Conservation (phyloP, 768 basidiomycete species). For the Amyloporia xantha region DNA sequence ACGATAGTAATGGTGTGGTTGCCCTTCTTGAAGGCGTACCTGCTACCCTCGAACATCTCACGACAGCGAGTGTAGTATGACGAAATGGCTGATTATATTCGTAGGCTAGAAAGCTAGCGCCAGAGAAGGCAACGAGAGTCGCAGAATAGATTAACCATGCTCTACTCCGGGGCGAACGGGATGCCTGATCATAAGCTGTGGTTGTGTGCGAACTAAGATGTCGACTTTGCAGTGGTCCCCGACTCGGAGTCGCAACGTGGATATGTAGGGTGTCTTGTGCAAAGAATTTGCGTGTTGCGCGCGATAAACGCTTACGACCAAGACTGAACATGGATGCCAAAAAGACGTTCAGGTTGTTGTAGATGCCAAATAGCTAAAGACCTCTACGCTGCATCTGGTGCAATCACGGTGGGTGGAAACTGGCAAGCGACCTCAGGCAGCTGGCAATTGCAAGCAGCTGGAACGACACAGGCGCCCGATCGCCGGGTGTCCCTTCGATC, state of each 20-base stretch:
- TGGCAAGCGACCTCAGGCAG: too few species aligned
- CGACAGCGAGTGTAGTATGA: conserved; percentile 63
- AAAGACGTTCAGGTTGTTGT: too few species aligned
- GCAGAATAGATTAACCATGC: conserved; percentile 13
- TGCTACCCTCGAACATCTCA: conserved; percentile 78
- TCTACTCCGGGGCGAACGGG: background rate
- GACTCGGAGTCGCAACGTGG: background rate
- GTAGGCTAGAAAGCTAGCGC: conserved; percentile 44
- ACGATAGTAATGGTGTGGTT: too few species aligned
- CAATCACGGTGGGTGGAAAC: too few species aligned
- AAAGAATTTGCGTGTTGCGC: background rate
- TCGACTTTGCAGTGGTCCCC: too few species aligned
- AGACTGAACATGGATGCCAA: background rate
- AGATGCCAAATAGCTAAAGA: too few species aligned
- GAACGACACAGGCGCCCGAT: too few species aligned
- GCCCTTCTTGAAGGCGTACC: too few species aligned
- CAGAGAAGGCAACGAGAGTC: conserved; percentile 23
- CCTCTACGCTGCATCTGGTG: too few species aligned
- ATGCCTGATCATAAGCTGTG: background rate
- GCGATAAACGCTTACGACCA: too few species aligned
- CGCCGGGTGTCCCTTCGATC: too few species aligned
- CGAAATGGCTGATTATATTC: conserved; percentile 67
- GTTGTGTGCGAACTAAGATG: background rate
- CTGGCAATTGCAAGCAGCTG: too few species aligned
- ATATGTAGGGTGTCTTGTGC: background rate